Base-by-base conservation (phyloP, 106 monocot species). In the Dioscorea alata region DNA sequence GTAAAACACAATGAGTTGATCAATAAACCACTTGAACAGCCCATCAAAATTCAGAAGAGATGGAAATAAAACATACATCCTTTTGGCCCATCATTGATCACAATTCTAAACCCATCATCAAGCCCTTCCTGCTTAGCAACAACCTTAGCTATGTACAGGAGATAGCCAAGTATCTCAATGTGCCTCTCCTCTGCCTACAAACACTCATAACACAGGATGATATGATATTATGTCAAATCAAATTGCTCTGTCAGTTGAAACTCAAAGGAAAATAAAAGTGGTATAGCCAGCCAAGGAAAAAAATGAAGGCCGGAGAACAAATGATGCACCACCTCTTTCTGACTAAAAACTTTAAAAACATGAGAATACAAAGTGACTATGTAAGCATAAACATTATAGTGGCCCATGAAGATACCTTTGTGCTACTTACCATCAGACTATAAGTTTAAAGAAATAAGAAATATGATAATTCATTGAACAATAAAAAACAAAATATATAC, bases 71-170 rank as follows among this genome's bases (percentile, higher is more conserved):
- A 76, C 88, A 34, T 58, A 96, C 96, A 91, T 76, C 88, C 96
- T 57, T 72, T 71, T 21, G 83, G 81, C 28, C 96, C 96, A 58
- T 96, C 91, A 57, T 96, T 96, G 61, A 92, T 92, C 62, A 96
- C 92, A 68, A 92, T 28, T 14, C 96, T 79, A 69, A 74, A 96
- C 24, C 96, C 96, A 79, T 94, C 85, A 23, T 79, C 87, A 17
- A 94, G 83, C 48, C 82, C 82, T 83, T 94, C 87, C 66, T 94
- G 94, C 85, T 85, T 85, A n/a, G 94, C 94, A 59, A 94, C 78
- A 51, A 94, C 58, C 73, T 94, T 90, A 24, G 86, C 80, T 34
- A 81, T 70, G 71, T 87, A 94, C 12, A 94, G 33, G 8, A 90
- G 87, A 63, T 89, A 74, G 33, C 90, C 90, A 24, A 94, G 87